phyloP scores from a whole-genome alignment of 176 grass and related monocot species.

The Oryza coarctata region DNA sequence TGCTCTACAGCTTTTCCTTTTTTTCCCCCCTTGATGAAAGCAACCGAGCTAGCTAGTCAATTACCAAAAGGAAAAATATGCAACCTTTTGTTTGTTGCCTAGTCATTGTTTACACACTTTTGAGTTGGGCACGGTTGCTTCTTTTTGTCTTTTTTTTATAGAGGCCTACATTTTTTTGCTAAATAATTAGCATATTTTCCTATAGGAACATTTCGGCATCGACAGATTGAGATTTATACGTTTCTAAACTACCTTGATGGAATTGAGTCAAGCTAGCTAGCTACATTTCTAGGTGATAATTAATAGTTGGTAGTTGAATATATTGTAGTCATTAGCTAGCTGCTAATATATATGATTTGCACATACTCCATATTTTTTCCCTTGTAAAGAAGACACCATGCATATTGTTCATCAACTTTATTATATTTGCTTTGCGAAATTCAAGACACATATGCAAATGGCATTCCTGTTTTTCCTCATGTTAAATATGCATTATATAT shows the following conservation, averaged over 20 bases:
- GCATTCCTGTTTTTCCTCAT: neutral
- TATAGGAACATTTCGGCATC: slow-evolving; percentile 10
- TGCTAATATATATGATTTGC: neutral
- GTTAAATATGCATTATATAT: neutral
- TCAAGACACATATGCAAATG: neutral
- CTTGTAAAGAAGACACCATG: neutral
- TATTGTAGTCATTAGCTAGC: neutral
- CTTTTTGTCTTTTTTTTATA: slow-evolving; percentile 9
- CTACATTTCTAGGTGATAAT: neutral
- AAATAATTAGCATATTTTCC: neutral
- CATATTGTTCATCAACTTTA: neutral
- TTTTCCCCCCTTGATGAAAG: slow-evolving; percentile 33
- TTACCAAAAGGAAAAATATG: slow-evolving; percentile 30
- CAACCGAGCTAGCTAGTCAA: slow-evolving; percentile 34
- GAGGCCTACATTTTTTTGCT: neutral
- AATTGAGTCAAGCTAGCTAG: slow-evolving; percentile 18
- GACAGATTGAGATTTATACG: slow-evolving; percentile 37
- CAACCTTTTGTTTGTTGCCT: slow-evolving; percentile 39
- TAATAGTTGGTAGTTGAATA: neutral
- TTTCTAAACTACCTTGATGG: slow-evolving; percentile 33
- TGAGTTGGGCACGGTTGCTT: slow-evolving; percentile 32
- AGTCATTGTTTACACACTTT: slow-evolving; percentile 48
- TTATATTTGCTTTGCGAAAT: neutral
- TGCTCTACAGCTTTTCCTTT: neutral
- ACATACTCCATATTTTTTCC: neutral